phyloP scores from a whole-genome alignment of 768 basidiomycete genomes.

The Pulveroboletus sp. region DNA sequence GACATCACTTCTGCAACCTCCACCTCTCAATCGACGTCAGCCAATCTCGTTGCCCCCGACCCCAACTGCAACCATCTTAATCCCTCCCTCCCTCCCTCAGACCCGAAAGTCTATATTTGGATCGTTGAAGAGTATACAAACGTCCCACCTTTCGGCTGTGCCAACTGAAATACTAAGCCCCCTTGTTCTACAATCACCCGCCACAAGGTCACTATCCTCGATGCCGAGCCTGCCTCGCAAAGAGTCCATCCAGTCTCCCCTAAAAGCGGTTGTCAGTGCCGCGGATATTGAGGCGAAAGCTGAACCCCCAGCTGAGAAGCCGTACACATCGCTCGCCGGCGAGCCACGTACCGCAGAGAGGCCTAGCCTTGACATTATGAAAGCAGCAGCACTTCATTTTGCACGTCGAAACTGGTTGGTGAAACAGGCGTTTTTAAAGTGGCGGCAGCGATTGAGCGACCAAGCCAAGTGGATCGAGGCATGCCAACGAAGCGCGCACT shows the following conservation, averaged over 20 bases:
- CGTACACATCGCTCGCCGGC: not conserved
- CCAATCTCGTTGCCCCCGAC: constrained; percentile 34
- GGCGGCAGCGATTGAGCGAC: constrained; percentile 44
- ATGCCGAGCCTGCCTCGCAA: constrained; percentile 16
- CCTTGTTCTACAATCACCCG: constrained; percentile 26
- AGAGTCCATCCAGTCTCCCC: constrained; percentile 24
- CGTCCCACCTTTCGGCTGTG: constrained; percentile 14
- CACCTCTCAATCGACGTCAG: constrained; percentile 24
- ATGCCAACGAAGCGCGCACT: constrained; percentile 53
- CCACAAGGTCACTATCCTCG: constrained; percentile 13
- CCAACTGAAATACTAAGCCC: constrained; percentile 31
- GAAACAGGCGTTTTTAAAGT: constrained; percentile 39
- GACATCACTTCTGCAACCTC: constrained; percentile 20
- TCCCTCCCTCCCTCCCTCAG: constrained; percentile 10
- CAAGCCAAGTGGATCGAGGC: constrained; percentile 59
- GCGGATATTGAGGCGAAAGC: constrained; percentile 8
- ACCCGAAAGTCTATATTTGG: constrained; percentile 19
- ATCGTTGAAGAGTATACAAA: constrained; percentile 25
- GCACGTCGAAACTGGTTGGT: constrained; percentile 37
- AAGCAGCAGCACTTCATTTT: constrained; percentile 42
- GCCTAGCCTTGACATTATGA: constrained; percentile 25
- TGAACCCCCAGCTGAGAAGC: constrained; percentile 4
- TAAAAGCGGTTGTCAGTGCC: constrained; percentile 15
- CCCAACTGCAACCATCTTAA: constrained; percentile 22
- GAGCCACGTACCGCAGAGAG: constrained; percentile 7